A percentile compares a stretch with the other conserved stretches of the same genome.
phyloP scores from a whole-genome alignment of 2,329 filamentous ascomycete genomes.

The Lachnellula hyalina region DNA sequence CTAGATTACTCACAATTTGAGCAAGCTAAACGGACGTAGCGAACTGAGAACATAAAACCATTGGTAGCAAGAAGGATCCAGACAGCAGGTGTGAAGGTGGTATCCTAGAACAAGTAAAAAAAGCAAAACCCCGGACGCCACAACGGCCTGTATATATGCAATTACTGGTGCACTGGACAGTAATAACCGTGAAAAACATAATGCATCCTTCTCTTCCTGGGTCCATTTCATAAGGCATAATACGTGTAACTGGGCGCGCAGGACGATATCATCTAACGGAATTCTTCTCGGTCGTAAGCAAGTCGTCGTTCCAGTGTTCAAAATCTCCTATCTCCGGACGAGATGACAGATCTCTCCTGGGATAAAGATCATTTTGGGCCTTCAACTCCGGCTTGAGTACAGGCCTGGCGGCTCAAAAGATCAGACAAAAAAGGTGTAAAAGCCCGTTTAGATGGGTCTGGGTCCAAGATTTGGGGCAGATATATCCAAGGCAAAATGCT shows the following conservation, averaged over 20 bases:
- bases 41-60: conserved; percentile 15
- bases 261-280: conserved; percentile 18
- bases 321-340: conserved; percentile 1
- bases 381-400: conserved; percentile 19
- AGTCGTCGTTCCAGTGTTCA: conserved; percentile 12
- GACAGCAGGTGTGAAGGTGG: conserved; percentile 28
- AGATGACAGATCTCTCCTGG: background rate
- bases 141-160: conserved; percentile 30
- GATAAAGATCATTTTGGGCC: conserved; percentile 14
- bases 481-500: conserved; percentile 19
- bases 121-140: conserved; percentile 23
- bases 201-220: conserved; percentile 15
- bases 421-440: conserved; percentile 18
- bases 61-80: conserved; percentile 24
- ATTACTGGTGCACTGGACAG: conserved; percentile 30
- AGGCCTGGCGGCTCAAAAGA: conserved; percentile 16
- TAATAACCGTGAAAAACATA: conserved; percentile 17
- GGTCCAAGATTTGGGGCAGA: conserved; percentile 14
- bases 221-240: conserved; percentile 26
- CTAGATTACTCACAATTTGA: conserved; percentile 22
- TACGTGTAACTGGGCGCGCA: conserved; percentile 19
- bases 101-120: conserved; percentile 23
- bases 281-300: conserved; percentile 12
- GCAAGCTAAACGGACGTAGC: conserved; percentile 6
- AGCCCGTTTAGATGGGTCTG: conserved; percentile 19